A percentile compares a stretch with the other conserved stretches of the same genome.
These are phyloP conservation scores for Boechera divaricarpa DNA, from an alignment of 345 rosid species.

Conservation along the genomic window DNA sequence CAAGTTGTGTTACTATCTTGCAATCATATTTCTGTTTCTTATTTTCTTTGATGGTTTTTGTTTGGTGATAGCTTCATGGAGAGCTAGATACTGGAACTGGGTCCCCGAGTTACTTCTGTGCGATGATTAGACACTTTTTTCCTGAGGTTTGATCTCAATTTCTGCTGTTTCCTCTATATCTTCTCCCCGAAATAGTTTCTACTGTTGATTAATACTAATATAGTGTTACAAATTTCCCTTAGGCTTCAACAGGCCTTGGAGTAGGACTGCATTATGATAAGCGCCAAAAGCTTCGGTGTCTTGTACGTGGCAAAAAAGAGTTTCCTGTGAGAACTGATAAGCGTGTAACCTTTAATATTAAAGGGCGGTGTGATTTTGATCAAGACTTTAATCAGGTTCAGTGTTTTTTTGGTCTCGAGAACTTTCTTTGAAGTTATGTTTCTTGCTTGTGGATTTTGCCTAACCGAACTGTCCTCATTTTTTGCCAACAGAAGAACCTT, in stretches of 20 bases:
- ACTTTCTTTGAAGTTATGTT: background rate
- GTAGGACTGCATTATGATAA: conserved; percentile 76
- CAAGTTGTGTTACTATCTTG: background rate
- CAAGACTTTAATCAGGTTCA: conserved; percentile 74
- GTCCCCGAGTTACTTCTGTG: conserved; percentile 61
- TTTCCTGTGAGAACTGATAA: conserved; percentile 65
- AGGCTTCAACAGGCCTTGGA: conserved; percentile 71
- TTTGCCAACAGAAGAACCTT: conserved; percentile 64
- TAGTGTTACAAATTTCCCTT: conserved; percentile 19
- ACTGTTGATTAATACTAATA: conserved; percentile 26
- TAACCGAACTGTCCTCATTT: conserved; percentile 3
- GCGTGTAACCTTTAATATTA: conserved; percentile 63
- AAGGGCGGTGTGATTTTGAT: conserved; percentile 76
- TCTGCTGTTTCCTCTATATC: background rate
- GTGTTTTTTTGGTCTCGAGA: conserved; percentile 8
- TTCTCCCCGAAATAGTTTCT: conserved; percentile 12
- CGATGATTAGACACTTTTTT: conserved; percentile 70
- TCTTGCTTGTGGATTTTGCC: conserved; percentile 12
- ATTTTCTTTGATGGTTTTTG: conserved; percentile 19
- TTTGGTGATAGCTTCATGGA: conserved; percentile 68
- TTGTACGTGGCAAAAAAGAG: conserved; percentile 69
- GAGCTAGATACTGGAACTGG: conserved; percentile 87
- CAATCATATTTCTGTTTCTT: conserved; percentile 3
- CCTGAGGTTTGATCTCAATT: conserved; percentile 60
- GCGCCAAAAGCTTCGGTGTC: conserved; percentile 68